Conservation (phyloP, 106 monocot species). For the Chionographis japonica region DNA sequence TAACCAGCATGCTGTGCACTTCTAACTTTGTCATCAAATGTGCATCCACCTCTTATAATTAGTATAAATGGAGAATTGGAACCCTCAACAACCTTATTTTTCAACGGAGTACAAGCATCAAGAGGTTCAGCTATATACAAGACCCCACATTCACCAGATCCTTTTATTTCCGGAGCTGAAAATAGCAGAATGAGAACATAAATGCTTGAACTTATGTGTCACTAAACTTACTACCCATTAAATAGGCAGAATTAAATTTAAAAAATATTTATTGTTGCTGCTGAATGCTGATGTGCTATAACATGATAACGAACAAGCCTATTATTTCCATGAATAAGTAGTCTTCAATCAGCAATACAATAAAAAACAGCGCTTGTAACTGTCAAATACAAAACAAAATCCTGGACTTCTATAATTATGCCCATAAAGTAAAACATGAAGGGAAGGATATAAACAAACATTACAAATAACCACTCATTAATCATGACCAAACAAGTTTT, state of each 20-base stretch:
- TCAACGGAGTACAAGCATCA: slow-evolving; percentile 67
- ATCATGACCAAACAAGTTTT: no score
- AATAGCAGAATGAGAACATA: slow-evolving; percentile 14
- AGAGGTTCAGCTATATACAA: slow-evolving; percentile 75
- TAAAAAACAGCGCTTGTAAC: no score
- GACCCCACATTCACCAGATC: slow-evolving; percentile 59
- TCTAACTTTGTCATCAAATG: slow-evolving; percentile 86
- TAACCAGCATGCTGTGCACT: slow-evolving; percentile 80
- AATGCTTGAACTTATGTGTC: neutral
- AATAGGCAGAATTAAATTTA: neutral
- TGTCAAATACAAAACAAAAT: no score
- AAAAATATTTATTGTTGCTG: neutral
- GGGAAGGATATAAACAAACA: no score
- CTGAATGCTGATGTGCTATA: no score
- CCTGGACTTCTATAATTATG: no score
- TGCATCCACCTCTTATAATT: slow-evolving; percentile 79
- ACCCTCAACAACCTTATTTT: slow-evolving; percentile 35
- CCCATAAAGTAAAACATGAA: no score
- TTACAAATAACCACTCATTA: no score
- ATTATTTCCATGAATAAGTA: no score
- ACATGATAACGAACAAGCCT: no score
- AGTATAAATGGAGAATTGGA: slow-evolving; percentile 54
- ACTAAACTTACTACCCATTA: neutral
- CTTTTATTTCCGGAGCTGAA: slow-evolving; percentile 75
- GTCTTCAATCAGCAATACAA: no score